Percentiles rank a stretch among this genome's conserved stretches.
Conservation (phyloP, 345 rosid species). For the Syzygium grande region DNA sequence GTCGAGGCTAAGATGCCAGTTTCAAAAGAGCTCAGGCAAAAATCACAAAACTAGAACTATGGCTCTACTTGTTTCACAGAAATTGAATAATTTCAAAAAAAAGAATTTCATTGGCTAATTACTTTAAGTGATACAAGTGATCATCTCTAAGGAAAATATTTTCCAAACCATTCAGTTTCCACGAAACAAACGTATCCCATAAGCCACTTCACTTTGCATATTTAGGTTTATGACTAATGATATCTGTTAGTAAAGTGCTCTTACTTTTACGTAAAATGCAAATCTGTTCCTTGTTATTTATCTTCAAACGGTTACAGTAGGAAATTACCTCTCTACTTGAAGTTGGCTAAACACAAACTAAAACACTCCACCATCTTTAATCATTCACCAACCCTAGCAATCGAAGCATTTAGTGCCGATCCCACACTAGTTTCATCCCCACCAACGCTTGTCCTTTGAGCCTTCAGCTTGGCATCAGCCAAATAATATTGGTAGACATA, state of each 20-base stretch:
- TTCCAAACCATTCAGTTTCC: no score
- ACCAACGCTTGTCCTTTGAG: neutral
- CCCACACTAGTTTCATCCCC: neutral
- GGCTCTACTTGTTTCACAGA: no score
- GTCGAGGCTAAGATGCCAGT: neutral
- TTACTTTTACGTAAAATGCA: no score
- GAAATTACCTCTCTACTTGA: neutral
- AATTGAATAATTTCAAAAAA: no score
- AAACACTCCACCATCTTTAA: neutral
- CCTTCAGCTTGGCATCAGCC: constrained; percentile 4
- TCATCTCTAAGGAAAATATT: no score
- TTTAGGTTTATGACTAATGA: neutral
- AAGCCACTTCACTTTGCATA: neutral
- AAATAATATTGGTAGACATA: constrained; percentile 30
- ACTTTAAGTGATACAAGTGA: no score
- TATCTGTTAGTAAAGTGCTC: neutral
- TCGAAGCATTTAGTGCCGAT: neutral
- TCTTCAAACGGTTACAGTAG: neutral
- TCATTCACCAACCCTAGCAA: neutral
- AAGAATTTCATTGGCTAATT: no score
- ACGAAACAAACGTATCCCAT: no score
- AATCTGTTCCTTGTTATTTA: neutral
- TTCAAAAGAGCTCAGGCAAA: neutral
- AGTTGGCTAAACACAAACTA: neutral
- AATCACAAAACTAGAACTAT: neutral